phyloP scores from a whole-genome alignment of 2,329 filamentous ascomycete genomes.

The Paramyrothecium roridum region DNA sequence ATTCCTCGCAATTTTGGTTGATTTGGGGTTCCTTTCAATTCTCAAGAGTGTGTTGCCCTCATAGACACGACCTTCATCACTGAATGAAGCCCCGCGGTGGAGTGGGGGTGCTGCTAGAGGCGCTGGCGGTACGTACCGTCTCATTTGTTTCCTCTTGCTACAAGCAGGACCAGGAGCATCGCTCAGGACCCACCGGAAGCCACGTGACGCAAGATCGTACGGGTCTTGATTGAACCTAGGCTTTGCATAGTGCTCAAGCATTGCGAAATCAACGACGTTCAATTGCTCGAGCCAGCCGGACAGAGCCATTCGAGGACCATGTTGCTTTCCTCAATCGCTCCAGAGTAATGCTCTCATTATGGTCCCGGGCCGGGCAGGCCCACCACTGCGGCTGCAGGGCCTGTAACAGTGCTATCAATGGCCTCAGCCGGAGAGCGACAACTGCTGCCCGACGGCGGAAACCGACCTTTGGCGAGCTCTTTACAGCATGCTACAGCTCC shows the following conservation, averaged over 20 bases:
- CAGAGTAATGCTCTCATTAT: slow-evolving; percentile 60
- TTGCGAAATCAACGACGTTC: not conserved
- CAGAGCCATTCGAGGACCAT: slow-evolving; percentile 20
- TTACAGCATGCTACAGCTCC: slow-evolving; percentile 67
- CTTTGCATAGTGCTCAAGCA: too few species aligned
- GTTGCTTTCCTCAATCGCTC: not conserved
- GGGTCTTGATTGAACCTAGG: too few species aligned
- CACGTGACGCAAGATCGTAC: too few species aligned
- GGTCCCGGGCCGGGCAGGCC: slow-evolving; percentile 64
- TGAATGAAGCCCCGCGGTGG: too few species aligned
- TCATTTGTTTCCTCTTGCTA: too few species aligned
- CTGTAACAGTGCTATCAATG: slow-evolving; percentile 50
- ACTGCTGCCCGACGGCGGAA: slow-evolving; percentile 47
- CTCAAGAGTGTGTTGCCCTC: too few species aligned
- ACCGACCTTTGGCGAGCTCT: slow-evolving; percentile 48
- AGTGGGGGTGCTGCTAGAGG: too few species aligned
- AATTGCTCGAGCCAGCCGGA: slow-evolving; percentile 3
- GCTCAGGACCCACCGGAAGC: too few species aligned
- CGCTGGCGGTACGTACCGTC: too few species aligned
- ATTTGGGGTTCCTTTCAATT: too few species aligned
- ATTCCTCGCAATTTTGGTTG: not conserved
- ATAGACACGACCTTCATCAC: too few species aligned
- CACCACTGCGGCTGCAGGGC: slow-evolving; percentile 62
- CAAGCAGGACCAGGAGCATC: too few species aligned
- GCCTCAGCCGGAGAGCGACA: slow-evolving; percentile 47